Percentiles rank a stretch among this genome's conserved stretches.
Conservation (phyloP, 352 stramenopile genomes). For the Phytophthora litchii region DNA sequence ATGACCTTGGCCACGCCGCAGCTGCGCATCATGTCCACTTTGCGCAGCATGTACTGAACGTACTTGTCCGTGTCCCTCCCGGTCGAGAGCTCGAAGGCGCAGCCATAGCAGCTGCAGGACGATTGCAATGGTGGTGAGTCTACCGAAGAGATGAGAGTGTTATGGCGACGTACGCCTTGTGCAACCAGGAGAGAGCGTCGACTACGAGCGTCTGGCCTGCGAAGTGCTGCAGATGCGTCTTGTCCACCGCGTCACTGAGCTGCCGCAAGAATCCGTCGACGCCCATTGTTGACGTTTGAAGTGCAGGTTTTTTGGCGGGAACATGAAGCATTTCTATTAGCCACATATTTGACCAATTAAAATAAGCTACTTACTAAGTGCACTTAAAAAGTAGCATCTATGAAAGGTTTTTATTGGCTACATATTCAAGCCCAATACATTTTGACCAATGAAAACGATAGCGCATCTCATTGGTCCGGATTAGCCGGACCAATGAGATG, state of each 20-base stretch:
- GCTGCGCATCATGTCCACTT: conserved; percentile 63
- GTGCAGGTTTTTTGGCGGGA: conserved; percentile 29
- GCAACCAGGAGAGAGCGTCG: conserved; percentile 80
- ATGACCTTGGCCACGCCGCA: conserved; percentile 63
- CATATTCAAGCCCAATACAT: too few relatives aligned
- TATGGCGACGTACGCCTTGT: conserved; percentile 66
- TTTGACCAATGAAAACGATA: too few relatives aligned
- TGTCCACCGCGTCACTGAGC: conserved; percentile 60
- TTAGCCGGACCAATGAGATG: too few relatives aligned
- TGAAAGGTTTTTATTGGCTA: too few relatives aligned
- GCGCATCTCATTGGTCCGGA: too few relatives aligned
- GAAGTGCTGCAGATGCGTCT: conserved; percentile 60
- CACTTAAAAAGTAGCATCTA: too few relatives aligned
- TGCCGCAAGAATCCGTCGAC: conserved; percentile 70
- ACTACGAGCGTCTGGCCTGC: conserved; percentile 63
- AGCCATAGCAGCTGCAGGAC: conserved; percentile 69
- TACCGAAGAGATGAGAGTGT: not conserved
- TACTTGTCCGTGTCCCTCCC: conserved; percentile 69
- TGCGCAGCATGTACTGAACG: conserved; percentile 77
- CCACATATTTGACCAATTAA: too few relatives aligned
- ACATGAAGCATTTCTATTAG: too few relatives aligned
- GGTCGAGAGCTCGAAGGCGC: conserved; percentile 74
- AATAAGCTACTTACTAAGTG: too few relatives aligned
- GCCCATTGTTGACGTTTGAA: too few relatives aligned
- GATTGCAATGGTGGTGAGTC: conserved; percentile 8